phyloP scores from a whole-genome alignment of 78 protist species.

The Protostelium mycophagum region DNA sequence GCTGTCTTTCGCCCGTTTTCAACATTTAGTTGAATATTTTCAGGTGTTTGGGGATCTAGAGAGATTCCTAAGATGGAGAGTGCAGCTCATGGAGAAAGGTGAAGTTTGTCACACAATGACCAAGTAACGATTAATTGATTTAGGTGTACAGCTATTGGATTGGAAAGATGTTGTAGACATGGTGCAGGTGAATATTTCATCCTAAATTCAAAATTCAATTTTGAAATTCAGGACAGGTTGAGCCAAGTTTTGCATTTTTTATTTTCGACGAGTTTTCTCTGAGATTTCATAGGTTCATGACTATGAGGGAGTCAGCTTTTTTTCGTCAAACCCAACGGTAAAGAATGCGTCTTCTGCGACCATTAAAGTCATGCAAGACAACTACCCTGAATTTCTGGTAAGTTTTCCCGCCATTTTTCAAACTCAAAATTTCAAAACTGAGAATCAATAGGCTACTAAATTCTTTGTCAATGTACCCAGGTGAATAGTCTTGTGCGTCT shows the following conservation, averaged over 20 bases:
- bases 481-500: too few relatives aligned
- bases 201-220: too few relatives aligned
- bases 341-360: background rate
- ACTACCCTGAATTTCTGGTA: background rate
- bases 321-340: background rate
- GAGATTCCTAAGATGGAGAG: background rate
- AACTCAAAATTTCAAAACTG: background rate
- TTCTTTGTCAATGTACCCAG: background rate
- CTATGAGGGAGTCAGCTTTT: background rate
- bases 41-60: background rate
- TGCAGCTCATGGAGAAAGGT: background rate
- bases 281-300: too few relatives aligned
- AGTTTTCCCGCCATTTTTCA: background rate
- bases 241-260: too few relatives aligned
- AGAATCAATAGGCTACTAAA: background rate
- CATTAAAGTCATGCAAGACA: background rate
- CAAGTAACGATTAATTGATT: too few relatives aligned
- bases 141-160: background rate
- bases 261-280: too few relatives aligned
- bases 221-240: too few relatives aligned
- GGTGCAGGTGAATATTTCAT: too few relatives aligned
- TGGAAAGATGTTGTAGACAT: background rate
- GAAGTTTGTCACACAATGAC: background rate
- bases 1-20: background rate
- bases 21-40: background rate